Conservation (phyloP, 805 yeast genomes). For the Priceomyces carsonii region DNA sequence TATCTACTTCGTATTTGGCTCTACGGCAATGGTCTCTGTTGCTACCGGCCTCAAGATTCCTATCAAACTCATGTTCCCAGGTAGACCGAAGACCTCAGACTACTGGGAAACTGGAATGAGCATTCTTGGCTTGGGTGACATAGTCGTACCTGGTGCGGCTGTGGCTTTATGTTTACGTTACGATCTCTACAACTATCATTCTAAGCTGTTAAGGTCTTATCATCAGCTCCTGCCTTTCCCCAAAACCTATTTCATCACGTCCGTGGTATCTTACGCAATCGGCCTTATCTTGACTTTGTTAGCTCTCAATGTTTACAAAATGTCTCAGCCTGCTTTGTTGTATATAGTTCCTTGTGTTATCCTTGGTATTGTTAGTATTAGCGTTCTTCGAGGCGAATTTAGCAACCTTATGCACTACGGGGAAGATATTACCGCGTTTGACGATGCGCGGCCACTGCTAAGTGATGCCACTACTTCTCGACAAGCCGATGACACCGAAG, state of each 20-base stretch:
- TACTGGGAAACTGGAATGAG: conserved; percentile 20
- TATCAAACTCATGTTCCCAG: conserved; percentile 48
- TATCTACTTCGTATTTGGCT: conserved; percentile 64
- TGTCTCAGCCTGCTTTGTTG: conserved; percentile 69
- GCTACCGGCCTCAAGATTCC: conserved; percentile 60
- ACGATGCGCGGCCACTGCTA: too few species aligned
- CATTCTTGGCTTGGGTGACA: conserved; percentile 66
- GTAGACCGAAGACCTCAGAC: conserved; percentile 6
- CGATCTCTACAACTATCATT: conserved; percentile 44
- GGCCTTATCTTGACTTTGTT: conserved; percentile 46
- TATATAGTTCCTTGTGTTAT: conserved; percentile 56
- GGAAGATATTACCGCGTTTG: conserved; percentile 25
- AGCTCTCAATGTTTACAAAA: conserved; percentile 36
- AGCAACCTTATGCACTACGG: conserved; percentile 37
- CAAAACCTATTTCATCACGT: conserved; percentile 47
- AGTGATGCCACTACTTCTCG: conserved; percentile 3
- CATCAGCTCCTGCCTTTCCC: conserved; percentile 39
- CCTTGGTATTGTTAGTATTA: conserved; percentile 31
- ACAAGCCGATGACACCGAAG: conserved; percentile 12
- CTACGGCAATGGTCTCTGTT: conserved; percentile 62
- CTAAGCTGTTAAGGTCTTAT: conserved; percentile 27
- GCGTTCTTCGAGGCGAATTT: conserved; percentile 44
- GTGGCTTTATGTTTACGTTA: conserved; percentile 54
- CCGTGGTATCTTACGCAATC: conserved; percentile 48
- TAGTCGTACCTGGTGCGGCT: conserved; percentile 59